These are phyloP conservation scores for Zygosaccharomyces siamensis DNA, from an alignment of 805 yeast species.

Conservation along the genomic window DNA sequence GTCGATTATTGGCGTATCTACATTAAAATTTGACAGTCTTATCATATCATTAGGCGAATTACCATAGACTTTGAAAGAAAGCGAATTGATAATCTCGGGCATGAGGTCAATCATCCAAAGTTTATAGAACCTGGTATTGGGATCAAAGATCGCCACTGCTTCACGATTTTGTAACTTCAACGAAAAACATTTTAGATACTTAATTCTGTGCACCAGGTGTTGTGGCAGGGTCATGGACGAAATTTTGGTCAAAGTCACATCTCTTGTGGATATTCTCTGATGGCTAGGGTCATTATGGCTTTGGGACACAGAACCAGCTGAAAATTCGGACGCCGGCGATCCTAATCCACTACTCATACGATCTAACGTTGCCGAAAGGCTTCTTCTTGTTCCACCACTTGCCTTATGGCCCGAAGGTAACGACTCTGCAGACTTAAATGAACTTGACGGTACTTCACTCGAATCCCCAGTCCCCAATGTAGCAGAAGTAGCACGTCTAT, in stretches of 20 bases:
- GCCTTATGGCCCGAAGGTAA: conserved; percentile 1
- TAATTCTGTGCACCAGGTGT: neutral
- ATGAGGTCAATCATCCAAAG: conserved; percentile 42
- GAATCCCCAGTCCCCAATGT: conserved; percentile 10
- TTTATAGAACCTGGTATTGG: conserved; percentile 39
- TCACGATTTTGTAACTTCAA: conserved; percentile 49
- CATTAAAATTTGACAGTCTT: conserved; percentile 12
- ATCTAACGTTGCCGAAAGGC: conserved; percentile 31
- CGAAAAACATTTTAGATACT: conserved; percentile 17
- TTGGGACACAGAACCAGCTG: conserved; percentile 23
- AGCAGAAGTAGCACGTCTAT: conserved; percentile 20
- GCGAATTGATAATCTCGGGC: conserved; percentile 24
- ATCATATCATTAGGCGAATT: conserved; percentile 26
- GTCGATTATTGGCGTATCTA: conserved; percentile 9
- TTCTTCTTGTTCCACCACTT: conserved; percentile 12
- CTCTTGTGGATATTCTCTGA: conserved; percentile 49
- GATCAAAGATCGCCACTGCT: conserved; percentile 53
- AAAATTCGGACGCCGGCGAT: conserved; percentile 25
- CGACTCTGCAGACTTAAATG: conserved; percentile 8
- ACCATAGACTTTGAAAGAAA: conserved; percentile 28
- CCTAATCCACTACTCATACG: conserved; percentile 25
- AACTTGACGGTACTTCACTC: conserved; percentile 5
- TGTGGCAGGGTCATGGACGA: conserved; percentile 40
- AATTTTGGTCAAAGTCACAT: conserved; percentile 62
- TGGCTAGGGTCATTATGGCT: conserved; percentile 7